These are phyloP conservation scores for Kuraishia cidri DNA, from an alignment of 805 yeast species.

Conservation along the genomic window DNA sequence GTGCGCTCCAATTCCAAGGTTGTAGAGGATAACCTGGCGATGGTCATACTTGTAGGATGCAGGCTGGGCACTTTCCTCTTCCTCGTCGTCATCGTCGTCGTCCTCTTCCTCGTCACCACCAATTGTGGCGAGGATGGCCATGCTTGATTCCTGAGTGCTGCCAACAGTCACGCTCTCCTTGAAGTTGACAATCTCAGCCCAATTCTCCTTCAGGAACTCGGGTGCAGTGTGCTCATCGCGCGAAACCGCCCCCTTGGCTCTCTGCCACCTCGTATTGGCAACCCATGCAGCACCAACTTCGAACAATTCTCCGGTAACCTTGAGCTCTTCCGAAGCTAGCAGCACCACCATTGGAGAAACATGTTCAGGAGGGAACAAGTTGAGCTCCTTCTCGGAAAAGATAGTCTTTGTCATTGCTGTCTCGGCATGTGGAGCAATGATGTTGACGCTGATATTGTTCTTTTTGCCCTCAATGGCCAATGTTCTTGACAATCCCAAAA, in stretches of 20 bases:
- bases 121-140: constrained; percentile 66
- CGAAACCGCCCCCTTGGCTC: constrained; percentile 76
- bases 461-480: constrained; percentile 88
- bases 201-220: constrained; percentile 63
- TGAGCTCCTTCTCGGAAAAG: constrained; percentile 70
- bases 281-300: constrained; percentile 98
- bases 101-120: constrained; percentile 34
- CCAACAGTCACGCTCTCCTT: constrained; percentile 42
- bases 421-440: constrained; percentile 96
- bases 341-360: constrained; percentile 87
- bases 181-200: constrained; percentile 64
- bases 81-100: constrained; percentile 34
- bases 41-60: constrained; percentile 50
- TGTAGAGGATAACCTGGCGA: constrained; percentile 74
- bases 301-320: constrained; percentile 69
- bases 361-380: constrained; percentile 76
- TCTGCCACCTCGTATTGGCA: constrained; percentile 92
- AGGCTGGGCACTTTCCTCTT: constrained; percentile 29
- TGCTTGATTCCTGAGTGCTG: constrained; percentile 66
- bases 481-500: constrained; percentile 78
- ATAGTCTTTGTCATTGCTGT: constrained; percentile 94
- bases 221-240: constrained; percentile 44
- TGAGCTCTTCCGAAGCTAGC: constrained; percentile 64
- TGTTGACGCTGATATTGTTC: constrained; percentile 64
- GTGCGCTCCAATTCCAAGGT: constrained; percentile 82